Conservation (phyloP, 2,329 filamentous ascomycete species). For the Claviceps citrina region DNA sequence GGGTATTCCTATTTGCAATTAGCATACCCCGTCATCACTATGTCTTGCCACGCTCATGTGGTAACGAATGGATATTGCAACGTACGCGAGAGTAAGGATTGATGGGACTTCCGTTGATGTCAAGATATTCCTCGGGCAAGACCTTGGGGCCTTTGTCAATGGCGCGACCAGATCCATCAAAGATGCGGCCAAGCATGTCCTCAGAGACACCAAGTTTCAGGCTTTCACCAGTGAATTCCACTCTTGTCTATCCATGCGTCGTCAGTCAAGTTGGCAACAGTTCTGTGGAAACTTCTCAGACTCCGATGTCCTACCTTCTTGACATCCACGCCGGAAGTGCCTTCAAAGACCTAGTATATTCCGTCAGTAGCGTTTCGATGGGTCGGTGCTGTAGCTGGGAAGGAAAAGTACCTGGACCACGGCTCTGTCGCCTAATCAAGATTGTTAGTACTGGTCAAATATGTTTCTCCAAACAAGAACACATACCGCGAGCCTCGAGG, state of each 20-base stretch:
- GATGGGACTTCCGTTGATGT: constrained; percentile 98
- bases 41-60: neutral
- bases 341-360: constrained; percentile 70
- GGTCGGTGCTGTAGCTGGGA: constrained; percentile 4
- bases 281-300: neutral
- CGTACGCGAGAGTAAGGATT: constrained; percentile 89
- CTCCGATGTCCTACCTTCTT: constrained; percentile 58
- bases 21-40: constrained; percentile 4
- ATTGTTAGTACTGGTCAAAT: constrained; percentile 1
- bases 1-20: constrained; percentile 61
- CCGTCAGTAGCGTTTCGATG: constrained; percentile 11
- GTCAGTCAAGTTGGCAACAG: constrained; percentile 12
- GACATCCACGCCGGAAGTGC: constrained; percentile 91
- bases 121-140: constrained; percentile 90
- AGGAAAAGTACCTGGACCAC: constrained; percentile 65
- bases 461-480: no score
- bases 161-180: constrained; percentile 91
- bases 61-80: neutral
- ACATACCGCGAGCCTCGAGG: constrained; percentile 82
- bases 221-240: constrained; percentile 93
- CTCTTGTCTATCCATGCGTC: constrained; percentile 54
- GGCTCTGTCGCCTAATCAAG: constrained; percentile 60
- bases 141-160: constrained; percentile 99
- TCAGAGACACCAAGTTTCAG: constrained; percentile 97
- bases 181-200: constrained; percentile 98